Conservation (phyloP, 345 rosid genomes). For the Aquilaria malaccensis region DNA sequence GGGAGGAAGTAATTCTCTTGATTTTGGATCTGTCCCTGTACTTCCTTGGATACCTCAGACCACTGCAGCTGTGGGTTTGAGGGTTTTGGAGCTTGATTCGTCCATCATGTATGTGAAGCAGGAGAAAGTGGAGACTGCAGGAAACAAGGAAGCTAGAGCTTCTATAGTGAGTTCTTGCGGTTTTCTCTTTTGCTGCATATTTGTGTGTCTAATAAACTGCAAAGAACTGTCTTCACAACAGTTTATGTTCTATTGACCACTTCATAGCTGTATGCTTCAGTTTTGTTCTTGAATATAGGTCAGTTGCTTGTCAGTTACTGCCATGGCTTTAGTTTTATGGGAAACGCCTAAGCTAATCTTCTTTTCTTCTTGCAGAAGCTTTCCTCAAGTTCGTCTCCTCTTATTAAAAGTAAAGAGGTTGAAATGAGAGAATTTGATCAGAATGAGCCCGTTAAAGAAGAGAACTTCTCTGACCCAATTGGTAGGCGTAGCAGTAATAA, state of each 20-base stretch:
- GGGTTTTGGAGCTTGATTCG: conserved; percentile 79
- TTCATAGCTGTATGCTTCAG: background rate
- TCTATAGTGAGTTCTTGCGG: conserved; percentile 42
- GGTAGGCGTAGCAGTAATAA: conserved; percentile 37
- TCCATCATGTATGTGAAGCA: conserved; percentile 47
- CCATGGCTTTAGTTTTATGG: background rate
- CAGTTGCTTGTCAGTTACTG: background rate
- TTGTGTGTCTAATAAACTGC: no score
- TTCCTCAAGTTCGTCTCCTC: conserved; percentile 33
- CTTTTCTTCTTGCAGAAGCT: conserved; percentile 43
- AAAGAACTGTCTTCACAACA: background rate
- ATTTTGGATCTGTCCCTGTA: conserved; percentile 37
- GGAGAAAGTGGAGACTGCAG: conserved; percentile 48
- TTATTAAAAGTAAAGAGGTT: conserved; percentile 43
- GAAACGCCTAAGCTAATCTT: background rate
- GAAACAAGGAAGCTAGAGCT: conserved; percentile 35
- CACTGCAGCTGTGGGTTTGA: conserved; percentile 69
- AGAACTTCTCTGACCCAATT: conserved; percentile 25
- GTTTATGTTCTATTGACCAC: background rate
- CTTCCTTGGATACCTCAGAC: conserved; percentile 99
- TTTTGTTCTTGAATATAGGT: no score
- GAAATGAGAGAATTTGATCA: conserved; percentile 35
- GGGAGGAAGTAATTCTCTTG: conserved; percentile 17
- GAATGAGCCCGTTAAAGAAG: conserved; percentile 25
- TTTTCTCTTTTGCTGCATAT: no score